phyloP scores from a whole-genome alignment of 2,329 filamentous ascomycete species.

The Stromatinia cepivora region DNA sequence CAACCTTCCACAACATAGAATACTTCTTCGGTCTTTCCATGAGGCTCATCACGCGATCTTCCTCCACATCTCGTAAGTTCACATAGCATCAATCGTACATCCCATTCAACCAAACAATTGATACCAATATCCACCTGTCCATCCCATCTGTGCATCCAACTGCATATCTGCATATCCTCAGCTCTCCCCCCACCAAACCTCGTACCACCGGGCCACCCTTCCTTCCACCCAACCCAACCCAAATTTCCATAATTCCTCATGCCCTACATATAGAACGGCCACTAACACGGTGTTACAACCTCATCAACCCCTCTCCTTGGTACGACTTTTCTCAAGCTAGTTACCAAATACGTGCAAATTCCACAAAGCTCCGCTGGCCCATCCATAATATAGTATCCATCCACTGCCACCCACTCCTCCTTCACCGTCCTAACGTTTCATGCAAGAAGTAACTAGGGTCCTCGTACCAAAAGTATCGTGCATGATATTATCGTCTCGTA shows the following conservation, averaged over 20 bases:
- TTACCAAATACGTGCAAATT: not conserved
- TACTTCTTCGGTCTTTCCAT: slow-evolving; percentile 10
- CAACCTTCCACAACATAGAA: slow-evolving; percentile 2
- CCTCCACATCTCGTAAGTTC: not conserved
- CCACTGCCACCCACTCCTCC: not conserved
- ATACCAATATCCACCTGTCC: not conserved
- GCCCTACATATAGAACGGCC: not conserved
- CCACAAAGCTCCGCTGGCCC: not conserved
- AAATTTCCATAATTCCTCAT: not conserved
- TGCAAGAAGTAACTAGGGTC: slow-evolving; percentile 5
- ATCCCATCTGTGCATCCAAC: not conserved
- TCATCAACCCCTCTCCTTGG: no score
- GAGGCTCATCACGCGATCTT: slow-evolving; percentile 9
- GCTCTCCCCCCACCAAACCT: slow-evolving; percentile 1
- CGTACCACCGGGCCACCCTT: not conserved
- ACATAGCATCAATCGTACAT: not conserved
- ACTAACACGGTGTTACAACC: not conserved
- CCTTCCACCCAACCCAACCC: not conserved
- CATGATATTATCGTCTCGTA: not conserved
- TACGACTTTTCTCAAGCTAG: not conserved
- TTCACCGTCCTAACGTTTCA: slow-evolving; percentile 17
- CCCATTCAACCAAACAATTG: not conserved
- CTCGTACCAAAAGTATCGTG: not conserved
- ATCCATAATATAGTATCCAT: not conserved
- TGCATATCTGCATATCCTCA: not conserved